A percentile compares a stretch with the other conserved stretches of the same genome.
Evolutionary conservation across 2,329 filamentous ascomycete genomes (phyloP).

Genomic region (Curvularia lunata): DNA sequence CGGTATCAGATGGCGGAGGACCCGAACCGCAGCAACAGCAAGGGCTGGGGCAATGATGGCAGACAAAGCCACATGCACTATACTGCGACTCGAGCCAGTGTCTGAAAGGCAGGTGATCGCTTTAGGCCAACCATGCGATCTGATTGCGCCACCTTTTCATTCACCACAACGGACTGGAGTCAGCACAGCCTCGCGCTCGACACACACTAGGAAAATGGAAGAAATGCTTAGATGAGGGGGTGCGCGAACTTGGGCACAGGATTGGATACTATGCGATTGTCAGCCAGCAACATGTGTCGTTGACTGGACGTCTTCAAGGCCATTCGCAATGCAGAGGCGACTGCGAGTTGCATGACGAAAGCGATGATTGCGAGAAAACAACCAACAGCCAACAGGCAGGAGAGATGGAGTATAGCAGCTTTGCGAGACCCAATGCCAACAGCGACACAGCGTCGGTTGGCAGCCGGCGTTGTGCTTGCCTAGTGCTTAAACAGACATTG

Average conservation of each 20-base stretch:
- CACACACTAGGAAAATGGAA: not conserved
- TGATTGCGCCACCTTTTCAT: conserved; percentile 21
- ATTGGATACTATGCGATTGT: not conserved
- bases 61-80: not conserved
- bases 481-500: not conserved
- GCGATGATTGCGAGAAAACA: not conserved
- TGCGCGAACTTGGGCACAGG: not conserved
- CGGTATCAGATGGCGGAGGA: conserved; percentile 60
- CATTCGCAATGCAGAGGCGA: not conserved
- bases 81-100: conserved; percentile 7
- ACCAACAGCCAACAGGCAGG: not conserved
- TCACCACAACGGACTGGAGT: conserved; percentile 10
- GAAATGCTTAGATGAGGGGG: not conserved
- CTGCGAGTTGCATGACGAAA: not conserved
- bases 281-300: not conserved
- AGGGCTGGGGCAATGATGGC: conserved; percentile 11
- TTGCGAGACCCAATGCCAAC: not conserved
- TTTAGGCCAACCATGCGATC: conserved; percentile 14
- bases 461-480: conserved; percentile 1
- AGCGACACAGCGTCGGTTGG: conserved; percentile 5
- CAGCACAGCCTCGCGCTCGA: conserved; percentile 13
- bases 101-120: conserved; percentile 7
- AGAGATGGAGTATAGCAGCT: not conserved
- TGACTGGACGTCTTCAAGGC: not conserved
- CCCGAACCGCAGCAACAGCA: conserved; percentile 36